Evolutionary conservation across 2,329 filamentous ascomycete species (phyloP).

Genomic region (Aspergillus sp.): DNA sequence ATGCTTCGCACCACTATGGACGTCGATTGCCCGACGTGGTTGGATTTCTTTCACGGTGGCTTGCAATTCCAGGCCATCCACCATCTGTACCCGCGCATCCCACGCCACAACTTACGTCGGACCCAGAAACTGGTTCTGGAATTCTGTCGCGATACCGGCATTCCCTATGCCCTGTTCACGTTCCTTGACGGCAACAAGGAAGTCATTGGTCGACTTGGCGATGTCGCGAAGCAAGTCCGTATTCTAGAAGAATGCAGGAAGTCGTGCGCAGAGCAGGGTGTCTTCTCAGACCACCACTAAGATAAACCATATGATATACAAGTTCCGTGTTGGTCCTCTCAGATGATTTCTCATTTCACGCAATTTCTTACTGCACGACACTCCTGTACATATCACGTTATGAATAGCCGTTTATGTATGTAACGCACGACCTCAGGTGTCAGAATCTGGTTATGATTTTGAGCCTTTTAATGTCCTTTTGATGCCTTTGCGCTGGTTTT

Average conservation of each 20-base stretch:
- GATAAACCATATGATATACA: too few species aligned
- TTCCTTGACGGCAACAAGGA: constrained; percentile 80
- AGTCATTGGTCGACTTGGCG: constrained; percentile 69
- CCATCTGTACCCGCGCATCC: constrained; percentile 78
- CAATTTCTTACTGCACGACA: too few species aligned
- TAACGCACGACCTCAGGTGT: too few species aligned
- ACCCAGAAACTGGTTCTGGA: constrained; percentile 72
- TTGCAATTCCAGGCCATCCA: constrained; percentile 88
- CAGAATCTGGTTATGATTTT: too few species aligned
- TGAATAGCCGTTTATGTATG: too few species aligned
- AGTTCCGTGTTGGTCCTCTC: too few species aligned
- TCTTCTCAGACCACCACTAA: constrained; percentile 29
- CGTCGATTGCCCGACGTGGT: constrained; percentile 79
- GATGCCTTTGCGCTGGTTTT: too few species aligned
- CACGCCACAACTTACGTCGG: constrained; percentile 74
- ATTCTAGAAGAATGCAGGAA: constrained; percentile 72
- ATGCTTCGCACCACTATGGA: constrained; percentile 95
- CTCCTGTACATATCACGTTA: too few species aligned
- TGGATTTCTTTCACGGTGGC: constrained; percentile 85
- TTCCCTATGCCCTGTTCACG: constrained; percentile 80
- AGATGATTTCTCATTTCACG: too few species aligned
- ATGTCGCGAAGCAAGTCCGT: constrained; percentile 74
- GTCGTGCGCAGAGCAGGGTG: constrained; percentile 26
- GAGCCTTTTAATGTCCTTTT: too few species aligned
- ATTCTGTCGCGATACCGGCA: constrained; percentile 76